Percentiles rank a stretch among this genome's conserved stretches.
phyloP scores from a whole-genome alignment of 139 green algal genomes.

The Coelastrella sp. region DNA sequence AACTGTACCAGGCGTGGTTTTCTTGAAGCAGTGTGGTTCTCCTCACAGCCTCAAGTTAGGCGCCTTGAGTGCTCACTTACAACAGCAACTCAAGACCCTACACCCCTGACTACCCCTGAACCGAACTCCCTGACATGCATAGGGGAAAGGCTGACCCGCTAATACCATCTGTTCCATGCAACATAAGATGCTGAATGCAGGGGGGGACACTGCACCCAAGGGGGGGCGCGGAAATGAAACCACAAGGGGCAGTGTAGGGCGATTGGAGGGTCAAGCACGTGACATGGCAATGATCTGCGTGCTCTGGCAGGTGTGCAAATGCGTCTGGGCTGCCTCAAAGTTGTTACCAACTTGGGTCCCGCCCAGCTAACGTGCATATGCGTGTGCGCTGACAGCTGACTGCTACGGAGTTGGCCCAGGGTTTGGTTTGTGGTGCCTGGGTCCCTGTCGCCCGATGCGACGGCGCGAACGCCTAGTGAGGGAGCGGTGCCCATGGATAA shows the following conservation, averaged over 20 bases:
- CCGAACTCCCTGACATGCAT: background rate
- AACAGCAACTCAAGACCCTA: background rate
- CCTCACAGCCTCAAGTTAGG: background rate
- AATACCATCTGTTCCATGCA: background rate
- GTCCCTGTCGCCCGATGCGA: background rate
- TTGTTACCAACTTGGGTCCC: conserved; percentile 3
- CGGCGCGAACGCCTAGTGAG: background rate
- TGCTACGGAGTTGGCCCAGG: background rate
- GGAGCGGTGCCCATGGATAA: background rate
- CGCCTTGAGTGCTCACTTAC: background rate
- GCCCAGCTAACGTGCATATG: background rate
- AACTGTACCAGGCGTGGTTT: conserved; percentile 1
- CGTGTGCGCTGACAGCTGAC: background rate
- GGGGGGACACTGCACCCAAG: background rate
- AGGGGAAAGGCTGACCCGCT: background rate
- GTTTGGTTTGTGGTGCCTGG: background rate
- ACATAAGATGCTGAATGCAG: background rate
- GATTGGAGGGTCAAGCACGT: background rate
- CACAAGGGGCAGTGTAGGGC: background rate
- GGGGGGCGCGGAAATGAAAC: background rate
- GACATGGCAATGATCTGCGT: background rate
- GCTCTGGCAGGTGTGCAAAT: conserved; percentile 7
- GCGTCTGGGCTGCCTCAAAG: conserved; percentile 7
- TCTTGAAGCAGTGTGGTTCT: background rate
- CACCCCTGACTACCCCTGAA: background rate